Evolutionary conservation across 441 rosid species (phyloP).

Genomic region (Populus hybrid): DNA sequence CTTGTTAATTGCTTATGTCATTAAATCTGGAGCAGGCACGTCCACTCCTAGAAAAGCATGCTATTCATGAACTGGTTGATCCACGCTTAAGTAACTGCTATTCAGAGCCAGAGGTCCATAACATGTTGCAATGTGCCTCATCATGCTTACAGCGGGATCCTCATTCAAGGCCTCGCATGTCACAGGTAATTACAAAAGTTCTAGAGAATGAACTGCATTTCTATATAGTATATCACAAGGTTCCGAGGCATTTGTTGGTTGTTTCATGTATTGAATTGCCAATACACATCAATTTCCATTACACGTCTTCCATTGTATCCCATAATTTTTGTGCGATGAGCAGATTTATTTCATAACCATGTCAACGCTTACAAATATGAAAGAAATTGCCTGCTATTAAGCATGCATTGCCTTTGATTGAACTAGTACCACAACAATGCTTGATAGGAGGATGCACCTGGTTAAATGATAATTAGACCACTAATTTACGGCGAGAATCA

Average conservation of each 20-base stretch:
- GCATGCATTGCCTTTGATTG: not conserved
- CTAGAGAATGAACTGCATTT: not conserved
- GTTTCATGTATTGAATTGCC: not conserved
- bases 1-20: slow-evolving; percentile 14
- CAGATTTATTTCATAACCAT: not conserved
- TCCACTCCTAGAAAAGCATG: slow-evolving; percentile 69
- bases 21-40: slow-evolving; percentile 63
- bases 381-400: not conserved
- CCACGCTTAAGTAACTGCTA: slow-evolving; percentile 55
- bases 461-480: not conserved
- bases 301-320: not conserved
- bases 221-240: not conserved
- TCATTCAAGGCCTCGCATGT: slow-evolving; percentile 85
- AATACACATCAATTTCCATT: not conserved
- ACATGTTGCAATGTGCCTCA: slow-evolving; percentile 82
- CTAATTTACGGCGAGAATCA: not conserved
- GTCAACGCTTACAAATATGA: not conserved
- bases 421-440: not conserved
- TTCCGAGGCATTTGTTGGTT: not conserved
- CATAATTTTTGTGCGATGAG: not conserved
- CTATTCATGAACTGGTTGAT: slow-evolving; percentile 61
- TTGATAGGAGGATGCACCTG: not conserved
- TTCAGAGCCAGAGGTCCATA: slow-evolving; percentile 54
- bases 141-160: slow-evolving; percentile 81
- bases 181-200: slow-evolving; percentile 54